Evolutionary conservation across 768 basidiomycete species (phyloP).

Genomic region (Chlorophyllum brunneum): DNA sequence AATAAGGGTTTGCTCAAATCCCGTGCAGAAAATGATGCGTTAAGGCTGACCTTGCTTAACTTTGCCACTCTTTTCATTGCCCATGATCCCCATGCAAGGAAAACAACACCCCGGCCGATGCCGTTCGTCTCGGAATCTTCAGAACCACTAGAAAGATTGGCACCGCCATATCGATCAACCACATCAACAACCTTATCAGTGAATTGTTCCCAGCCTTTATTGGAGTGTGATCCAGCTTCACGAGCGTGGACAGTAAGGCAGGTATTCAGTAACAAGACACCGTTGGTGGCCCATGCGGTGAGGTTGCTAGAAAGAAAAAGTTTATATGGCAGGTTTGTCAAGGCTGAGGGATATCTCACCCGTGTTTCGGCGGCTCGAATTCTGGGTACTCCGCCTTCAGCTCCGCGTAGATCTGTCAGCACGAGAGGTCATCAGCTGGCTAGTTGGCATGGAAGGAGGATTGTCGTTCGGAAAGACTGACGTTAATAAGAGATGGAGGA

Average conservation of each 20-base stretch:
- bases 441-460: no score
- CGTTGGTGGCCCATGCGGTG: conserved; percentile 74
- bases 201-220: conserved; percentile 89
- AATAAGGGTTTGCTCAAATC: conserved; percentile 4
- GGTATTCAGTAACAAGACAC: conserved; percentile 91
- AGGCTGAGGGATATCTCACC: conserved; percentile 43
- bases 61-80: conserved; percentile 81
- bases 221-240: conserved; percentile 75
- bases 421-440: no score
- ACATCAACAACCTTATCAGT: conserved; percentile 77
- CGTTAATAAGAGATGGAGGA: conserved; percentile 84
- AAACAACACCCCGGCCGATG: conserved; percentile 64
- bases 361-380: conserved; percentile 78
- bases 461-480: conserved; percentile 39
- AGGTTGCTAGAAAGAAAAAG: conserved; percentile 55
- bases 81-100: conserved; percentile 89
- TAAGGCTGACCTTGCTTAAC: conserved; percentile 57
- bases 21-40: background rate
- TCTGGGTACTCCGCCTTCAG: conserved; percentile 78
- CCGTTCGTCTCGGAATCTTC: conserved; percentile 32
- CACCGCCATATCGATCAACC: conserved; percentile 73
- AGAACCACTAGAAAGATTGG: conserved; percentile 45
- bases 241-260: conserved; percentile 81
- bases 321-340: background rate
- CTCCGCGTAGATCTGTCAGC: conserved; percentile 77